Percentiles rank a stretch among this genome's conserved stretches.
Conservation (phyloP, 176 grass and related monocot species). For the Rhynchospora breviuscula region DNA sequence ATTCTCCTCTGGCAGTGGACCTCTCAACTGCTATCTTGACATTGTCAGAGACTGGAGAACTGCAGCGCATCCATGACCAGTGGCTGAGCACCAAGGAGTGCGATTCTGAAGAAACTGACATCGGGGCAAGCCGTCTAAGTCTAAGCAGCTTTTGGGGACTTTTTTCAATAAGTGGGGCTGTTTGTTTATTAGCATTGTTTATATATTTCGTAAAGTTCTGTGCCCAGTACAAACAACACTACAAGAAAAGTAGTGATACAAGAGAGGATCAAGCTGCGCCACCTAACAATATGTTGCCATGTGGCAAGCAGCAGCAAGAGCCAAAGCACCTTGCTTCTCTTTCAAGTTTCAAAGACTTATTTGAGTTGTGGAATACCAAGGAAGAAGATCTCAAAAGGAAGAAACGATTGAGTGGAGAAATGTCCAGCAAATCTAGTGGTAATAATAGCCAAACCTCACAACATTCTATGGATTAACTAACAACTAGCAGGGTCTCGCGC, state of each 20-base stretch:
- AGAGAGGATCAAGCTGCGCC: neutral
- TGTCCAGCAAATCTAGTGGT: conserved; percentile 43
- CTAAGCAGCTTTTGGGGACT: conserved; percentile 80
- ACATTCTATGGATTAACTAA: conserved; percentile 14
- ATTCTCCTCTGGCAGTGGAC: conserved; percentile 75
- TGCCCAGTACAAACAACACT: conserved; percentile 46
- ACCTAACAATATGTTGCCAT: neutral
- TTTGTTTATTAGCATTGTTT: conserved; percentile 41
- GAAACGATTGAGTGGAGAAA: neutral
- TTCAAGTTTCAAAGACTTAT: conserved; percentile 50
- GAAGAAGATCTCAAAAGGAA: conserved; percentile 26
- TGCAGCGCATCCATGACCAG: conserved; percentile 71
- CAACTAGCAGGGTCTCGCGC: too few species aligned
- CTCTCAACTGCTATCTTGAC: conserved; percentile 79
- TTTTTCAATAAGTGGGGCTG: conserved; percentile 58
- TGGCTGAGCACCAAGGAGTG: conserved; percentile 44
- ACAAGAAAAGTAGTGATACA: neutral
- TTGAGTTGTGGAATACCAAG: conserved; percentile 60
- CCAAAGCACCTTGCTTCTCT: conserved; percentile 21
- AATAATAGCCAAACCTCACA: conserved; percentile 39
- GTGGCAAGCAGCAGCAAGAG: neutral
- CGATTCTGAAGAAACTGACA: conserved; percentile 33
- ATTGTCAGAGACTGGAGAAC: conserved; percentile 78
- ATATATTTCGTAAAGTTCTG: conserved; percentile 47
- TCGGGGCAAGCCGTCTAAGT: conserved; percentile 43